A percentile compares a stretch with the other conserved stretches of the same genome.
phyloP scores from a whole-genome alignment of 257 asterid species.

The Fraxinus pennsylvanica region DNA sequence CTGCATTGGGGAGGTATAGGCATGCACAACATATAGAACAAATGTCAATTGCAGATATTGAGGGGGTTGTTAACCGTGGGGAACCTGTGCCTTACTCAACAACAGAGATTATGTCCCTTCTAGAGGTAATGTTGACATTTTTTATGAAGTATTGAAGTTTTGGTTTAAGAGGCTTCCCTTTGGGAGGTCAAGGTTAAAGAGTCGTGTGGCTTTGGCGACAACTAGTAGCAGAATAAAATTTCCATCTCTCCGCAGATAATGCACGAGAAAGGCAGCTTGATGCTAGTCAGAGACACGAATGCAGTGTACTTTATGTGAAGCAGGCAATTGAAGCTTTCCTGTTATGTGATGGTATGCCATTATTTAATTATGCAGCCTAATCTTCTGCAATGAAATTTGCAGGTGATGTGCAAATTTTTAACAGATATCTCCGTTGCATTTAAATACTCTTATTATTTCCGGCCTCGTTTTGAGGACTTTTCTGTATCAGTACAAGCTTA shows the following conservation, averaged over 20 bases:
- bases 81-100: slow-evolving; percentile 57
- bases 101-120: slow-evolving; percentile 57
- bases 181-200: not conserved
- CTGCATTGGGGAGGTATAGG: slow-evolving; percentile 68
- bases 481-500: not conserved
- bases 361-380: not conserved
- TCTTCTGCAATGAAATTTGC: slow-evolving; percentile 1
- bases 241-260: slow-evolving; percentile 47
- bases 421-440: not conserved
- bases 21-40: slow-evolving; percentile 71
- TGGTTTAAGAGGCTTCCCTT: not conserved
- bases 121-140: slow-evolving; percentile 56
- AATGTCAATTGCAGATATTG: slow-evolving; percentile 69
- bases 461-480: not conserved
- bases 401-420: not conserved
- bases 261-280: slow-evolving; percentile 55
- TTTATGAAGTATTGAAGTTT: not conserved
- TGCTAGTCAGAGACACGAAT: slow-evolving; percentile 48
- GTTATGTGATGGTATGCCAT: not conserved
- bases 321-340: no score
- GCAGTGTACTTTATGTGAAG: slow-evolving; percentile 51
- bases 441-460: not conserved
- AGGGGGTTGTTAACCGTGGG: slow-evolving; percentile 68
- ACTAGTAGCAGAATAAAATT: slow-evolving; percentile 14
- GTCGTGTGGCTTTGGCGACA: not conserved